Percentiles rank a stretch among this genome's conserved stretches.
Evolutionary conservation across 352 stramenopile species (phyloP).

Genomic region (Discostella stelligera): DNA sequence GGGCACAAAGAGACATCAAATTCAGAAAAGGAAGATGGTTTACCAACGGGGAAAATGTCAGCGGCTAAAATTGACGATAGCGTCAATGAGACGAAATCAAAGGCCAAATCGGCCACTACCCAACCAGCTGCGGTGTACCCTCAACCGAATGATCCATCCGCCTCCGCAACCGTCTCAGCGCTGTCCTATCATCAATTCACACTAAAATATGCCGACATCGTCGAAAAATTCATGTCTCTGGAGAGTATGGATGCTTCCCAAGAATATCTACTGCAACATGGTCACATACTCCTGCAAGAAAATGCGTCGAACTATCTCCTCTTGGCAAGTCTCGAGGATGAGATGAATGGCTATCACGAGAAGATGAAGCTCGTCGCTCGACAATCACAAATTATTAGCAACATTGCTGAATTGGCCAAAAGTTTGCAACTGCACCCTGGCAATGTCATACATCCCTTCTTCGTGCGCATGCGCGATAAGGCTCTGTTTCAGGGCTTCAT

Average conservation of each 20-base stretch:
- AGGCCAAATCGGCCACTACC: slow-evolving; percentile 1
- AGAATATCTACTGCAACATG: slow-evolving; percentile 84
- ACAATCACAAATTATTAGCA: slow-evolving; percentile 85
- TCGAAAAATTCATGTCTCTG: slow-evolving; percentile 85
- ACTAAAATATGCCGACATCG: slow-evolving; percentile 81
- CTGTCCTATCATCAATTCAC: slow-evolving; percentile 87
- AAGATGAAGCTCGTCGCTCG: slow-evolving; percentile 85
- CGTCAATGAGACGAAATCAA: slow-evolving; percentile 5
- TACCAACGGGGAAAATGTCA: slow-evolving; percentile 31
- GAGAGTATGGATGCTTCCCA: slow-evolving; percentile 77
- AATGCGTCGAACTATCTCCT: slow-evolving; percentile 88
- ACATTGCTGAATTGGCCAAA: slow-evolving; percentile 88
- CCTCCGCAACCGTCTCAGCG: slow-evolving; percentile 65
- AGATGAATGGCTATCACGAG: slow-evolving; percentile 88
- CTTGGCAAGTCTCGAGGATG: slow-evolving; percentile 86
- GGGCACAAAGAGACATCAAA: slow-evolving; percentile 11
- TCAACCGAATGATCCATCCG: slow-evolving; percentile 31
- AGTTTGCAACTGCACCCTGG: slow-evolving; percentile 84
- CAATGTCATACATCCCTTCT: slow-evolving; percentile 88
- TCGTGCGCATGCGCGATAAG: slow-evolving; percentile 79
- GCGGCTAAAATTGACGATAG: slow-evolving; percentile 20
- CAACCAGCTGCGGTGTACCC: slow-evolving; percentile 15
- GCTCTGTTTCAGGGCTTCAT: slow-evolving; percentile 83
- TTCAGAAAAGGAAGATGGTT: slow-evolving; percentile 4
- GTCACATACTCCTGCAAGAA: slow-evolving; percentile 86